phyloP scores from a whole-genome alignment of 805 yeast genomes.

The Starmera caribaea region DNA sequence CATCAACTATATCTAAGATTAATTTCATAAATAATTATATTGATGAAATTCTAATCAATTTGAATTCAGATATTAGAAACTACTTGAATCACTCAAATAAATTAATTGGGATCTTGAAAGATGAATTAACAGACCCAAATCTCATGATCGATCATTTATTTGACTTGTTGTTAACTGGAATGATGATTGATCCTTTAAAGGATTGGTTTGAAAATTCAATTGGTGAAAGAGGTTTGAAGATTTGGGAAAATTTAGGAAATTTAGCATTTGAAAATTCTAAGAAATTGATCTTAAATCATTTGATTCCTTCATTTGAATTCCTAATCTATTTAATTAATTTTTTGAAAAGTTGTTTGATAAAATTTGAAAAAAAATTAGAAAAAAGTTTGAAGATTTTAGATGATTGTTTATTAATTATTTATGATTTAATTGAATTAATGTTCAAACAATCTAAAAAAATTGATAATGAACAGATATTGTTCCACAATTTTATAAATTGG shows the following conservation, averaged over 20 bases:
- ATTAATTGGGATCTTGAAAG: slow-evolving; percentile 25
- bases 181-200: slow-evolving; percentile 36
- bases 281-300: slow-evolving; percentile 35
- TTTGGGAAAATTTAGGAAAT: slow-evolving; percentile 43
- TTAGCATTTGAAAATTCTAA: slow-evolving; percentile 40
- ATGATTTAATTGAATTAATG: slow-evolving; percentile 19
- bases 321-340: slow-evolving; percentile 35
- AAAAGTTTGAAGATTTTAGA: slow-evolving; percentile 1
- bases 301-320: slow-evolving; percentile 49
- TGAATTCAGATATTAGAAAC: slow-evolving; percentile 23
- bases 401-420: slow-evolving; percentile 6
- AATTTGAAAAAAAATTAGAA: slow-evolving; percentile 2
- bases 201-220: slow-evolving; percentile 57
- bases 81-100: slow-evolving; percentile 28
- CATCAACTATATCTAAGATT: slow-evolving; percentile 11
- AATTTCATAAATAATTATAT: slow-evolving; percentile 22
- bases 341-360: slow-evolving; percentile 16
- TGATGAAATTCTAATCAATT: slow-evolving; percentile 21
- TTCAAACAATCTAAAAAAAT: slow-evolving; percentile 30
- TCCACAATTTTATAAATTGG: slow-evolving; percentile 36
- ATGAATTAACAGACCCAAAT: slow-evolving; percentile 19
- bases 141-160: slow-evolving; percentile 30
- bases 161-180: slow-evolving; percentile 43
- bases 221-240: slow-evolving; percentile 55
- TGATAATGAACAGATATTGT: slow-evolving; percentile 35